Evolutionary conservation across 1,284 basidiomycete genomes (phyloP).

Genomic region (Vanrija humicola): DNA sequence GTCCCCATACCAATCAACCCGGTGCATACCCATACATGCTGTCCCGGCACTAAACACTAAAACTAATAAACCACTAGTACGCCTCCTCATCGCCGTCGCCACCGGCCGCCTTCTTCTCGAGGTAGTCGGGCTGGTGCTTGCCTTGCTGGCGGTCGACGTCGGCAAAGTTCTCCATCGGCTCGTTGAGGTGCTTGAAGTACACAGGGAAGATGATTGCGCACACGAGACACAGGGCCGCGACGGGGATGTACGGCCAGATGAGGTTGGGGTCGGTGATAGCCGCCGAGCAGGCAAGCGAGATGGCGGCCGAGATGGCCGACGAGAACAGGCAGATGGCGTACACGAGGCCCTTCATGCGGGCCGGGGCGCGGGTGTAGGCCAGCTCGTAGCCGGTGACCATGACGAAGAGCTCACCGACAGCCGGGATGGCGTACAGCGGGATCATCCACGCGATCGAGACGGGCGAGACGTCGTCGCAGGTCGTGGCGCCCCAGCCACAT

Average conservation of each 20-base stretch:
- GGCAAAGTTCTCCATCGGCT: constrained; percentile 31
- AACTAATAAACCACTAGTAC: neutral
- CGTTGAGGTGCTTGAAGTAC: constrained; percentile 42
- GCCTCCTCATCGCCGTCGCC: neutral
- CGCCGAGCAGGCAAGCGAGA: constrained; percentile 39
- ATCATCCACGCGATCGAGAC: constrained; percentile 45
- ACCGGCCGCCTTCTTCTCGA: neutral
- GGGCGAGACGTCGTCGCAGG: constrained; percentile 27
- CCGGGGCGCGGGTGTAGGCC: constrained; percentile 50
- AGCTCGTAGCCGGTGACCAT: constrained; percentile 54
- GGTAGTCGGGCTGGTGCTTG: constrained; percentile 21
- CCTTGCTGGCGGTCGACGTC: constrained; percentile 39
- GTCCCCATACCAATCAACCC: too few species aligned
- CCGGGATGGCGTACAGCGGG: constrained; percentile 52
- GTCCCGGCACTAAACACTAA: too few species aligned
- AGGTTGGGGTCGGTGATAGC: constrained; percentile 50
- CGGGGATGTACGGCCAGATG: constrained; percentile 49
- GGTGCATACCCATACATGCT: too few species aligned
- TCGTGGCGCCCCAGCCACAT: constrained; percentile 50
- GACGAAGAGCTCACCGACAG: constrained; percentile 53
- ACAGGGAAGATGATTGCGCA: constrained; percentile 34
- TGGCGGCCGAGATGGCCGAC: constrained; percentile 50
- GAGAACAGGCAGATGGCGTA: constrained; percentile 50
- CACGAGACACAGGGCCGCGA: constrained; percentile 41
- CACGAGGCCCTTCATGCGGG: constrained; percentile 50